phyloP scores from a whole-genome alignment of 169 alveolate species.

The Plasmodium gonderi region DNA sequence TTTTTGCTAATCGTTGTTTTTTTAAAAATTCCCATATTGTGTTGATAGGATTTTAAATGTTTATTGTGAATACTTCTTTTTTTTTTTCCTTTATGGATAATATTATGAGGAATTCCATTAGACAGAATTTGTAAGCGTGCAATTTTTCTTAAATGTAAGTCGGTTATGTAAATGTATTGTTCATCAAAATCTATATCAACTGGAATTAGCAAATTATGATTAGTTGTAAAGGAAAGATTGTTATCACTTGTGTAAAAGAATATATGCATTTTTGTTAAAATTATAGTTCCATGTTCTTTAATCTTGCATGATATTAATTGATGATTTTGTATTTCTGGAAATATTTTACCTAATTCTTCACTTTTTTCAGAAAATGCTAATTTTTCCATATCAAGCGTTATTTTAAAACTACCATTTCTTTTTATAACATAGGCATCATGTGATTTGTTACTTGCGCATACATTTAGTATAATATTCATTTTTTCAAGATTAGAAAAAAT shows the following conservation, averaged over 20 bases:
- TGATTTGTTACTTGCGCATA: conserved; percentile 1
- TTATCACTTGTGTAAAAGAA: conserved; percentile 27
- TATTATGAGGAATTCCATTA: not conserved
- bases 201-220: conserved; percentile 59
- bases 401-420: conserved; percentile 17
- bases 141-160: conserved; percentile 46
- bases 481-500: conserved; percentile 2
- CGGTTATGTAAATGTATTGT: conserved; percentile 28
- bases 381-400: conserved; percentile 10
- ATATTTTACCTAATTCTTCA: conserved; percentile 1
- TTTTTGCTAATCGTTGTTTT: not conserved
- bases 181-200: conserved; percentile 72
- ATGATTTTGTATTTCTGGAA: conserved; percentile 38
- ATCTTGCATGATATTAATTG: conserved; percentile 61
- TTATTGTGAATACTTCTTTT: conserved; percentile 14
- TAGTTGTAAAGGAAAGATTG: conserved; percentile 39
- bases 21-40: not conserved
- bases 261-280: conserved; percentile 47
- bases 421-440: conserved; percentile 24
- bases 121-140: conserved; percentile 47
- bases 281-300: conserved; percentile 27
- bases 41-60: not conserved
- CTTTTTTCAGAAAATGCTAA: not conserved
- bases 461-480: conserved; percentile 26
- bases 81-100: not conserved